Percentiles rank a stretch among this genome's conserved stretches.
Conservation (phyloP, 2,329 filamentous ascomycete species). For the Fusarium metavorans region DNA sequence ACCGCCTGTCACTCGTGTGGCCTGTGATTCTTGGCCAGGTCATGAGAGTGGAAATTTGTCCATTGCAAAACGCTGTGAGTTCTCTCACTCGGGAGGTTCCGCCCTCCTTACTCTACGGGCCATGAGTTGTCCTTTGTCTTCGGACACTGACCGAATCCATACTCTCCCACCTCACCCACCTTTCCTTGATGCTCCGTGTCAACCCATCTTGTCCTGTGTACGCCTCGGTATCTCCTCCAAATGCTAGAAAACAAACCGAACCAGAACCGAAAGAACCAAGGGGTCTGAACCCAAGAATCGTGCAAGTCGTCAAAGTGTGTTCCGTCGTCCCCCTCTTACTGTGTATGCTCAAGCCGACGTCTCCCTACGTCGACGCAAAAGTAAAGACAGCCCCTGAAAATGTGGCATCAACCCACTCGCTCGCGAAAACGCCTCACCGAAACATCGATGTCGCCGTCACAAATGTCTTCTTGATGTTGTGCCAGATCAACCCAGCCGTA, state of each 20-base stretch:
- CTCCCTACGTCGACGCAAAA: neutral
- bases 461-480: constrained; percentile 50
- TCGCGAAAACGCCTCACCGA: constrained; percentile 25
- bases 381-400: constrained; percentile 1
- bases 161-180: constrained; percentile 18
- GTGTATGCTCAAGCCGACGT: neutral
- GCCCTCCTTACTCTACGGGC: neutral
- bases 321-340: neutral
- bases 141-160: constrained; percentile 36
- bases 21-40: constrained; percentile 3
- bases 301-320: constrained; percentile 2
- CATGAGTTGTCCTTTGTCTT: constrained; percentile 10
- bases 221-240: constrained; percentile 37
- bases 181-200: neutral
- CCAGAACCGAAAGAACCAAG: constrained; percentile 10
- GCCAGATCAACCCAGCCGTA: constrained; percentile 57
- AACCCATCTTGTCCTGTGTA: constrained; percentile 3
- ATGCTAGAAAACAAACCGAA: constrained; percentile 1
- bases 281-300: constrained; percentile 10
- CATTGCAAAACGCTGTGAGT: neutral
- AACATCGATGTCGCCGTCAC: constrained; percentile 33
- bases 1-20: neutral
- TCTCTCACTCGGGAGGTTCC: constrained; percentile 1
- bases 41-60: neutral
- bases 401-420: constrained; percentile 2